Percentiles rank a stretch among this genome's conserved stretches.
Evolutionary conservation across 495 filamentous ascomycete genomes (phyloP).

Genomic region (Annulohypoxylon moriforme): DNA sequence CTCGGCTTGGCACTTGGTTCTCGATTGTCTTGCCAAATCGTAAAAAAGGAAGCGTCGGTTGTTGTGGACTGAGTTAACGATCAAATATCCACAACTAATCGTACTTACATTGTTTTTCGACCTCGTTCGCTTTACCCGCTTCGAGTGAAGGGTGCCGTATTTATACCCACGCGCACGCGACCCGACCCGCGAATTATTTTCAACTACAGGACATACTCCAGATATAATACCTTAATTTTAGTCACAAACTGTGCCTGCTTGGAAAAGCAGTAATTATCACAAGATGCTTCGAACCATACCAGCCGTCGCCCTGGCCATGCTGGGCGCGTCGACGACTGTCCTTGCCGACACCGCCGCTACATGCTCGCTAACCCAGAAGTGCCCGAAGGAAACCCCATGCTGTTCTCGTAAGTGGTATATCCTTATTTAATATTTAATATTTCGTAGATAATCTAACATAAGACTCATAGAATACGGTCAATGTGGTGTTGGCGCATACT

Average conservation of each 20-base stretch:
- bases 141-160: conserved; percentile 16
- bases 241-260: conserved; percentile 11
- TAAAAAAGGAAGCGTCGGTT: conserved; percentile 22
- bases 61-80: conserved; percentile 12
- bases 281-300: conserved; percentile 54
- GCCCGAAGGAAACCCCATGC: conserved; percentile 82
- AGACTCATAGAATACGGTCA: conserved; percentile 82
- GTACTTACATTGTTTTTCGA: conserved; percentile 16
- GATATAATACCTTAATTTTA: conserved; percentile 37
- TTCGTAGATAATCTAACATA: conserved; percentile 38
- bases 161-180: conserved; percentile 29
- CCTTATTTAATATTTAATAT: not conserved
- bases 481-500: conserved; percentile 94
- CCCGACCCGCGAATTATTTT: conserved; percentile 11
- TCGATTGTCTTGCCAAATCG: conserved; percentile 16
- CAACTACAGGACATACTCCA: conserved; percentile 15
- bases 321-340: conserved; percentile 52
- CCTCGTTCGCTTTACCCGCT: conserved; percentile 29
- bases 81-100: not conserved
- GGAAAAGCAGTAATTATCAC: conserved; percentile 8
- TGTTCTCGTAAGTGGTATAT: conserved; percentile 79
- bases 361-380: conserved; percentile 68
- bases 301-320: conserved; percentile 53
- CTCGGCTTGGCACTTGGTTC: not conserved
- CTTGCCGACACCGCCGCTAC: conserved; percentile 46